Conservation (phyloP, 305 asterid genomes). For the Fraxinus latifolia region DNA sequence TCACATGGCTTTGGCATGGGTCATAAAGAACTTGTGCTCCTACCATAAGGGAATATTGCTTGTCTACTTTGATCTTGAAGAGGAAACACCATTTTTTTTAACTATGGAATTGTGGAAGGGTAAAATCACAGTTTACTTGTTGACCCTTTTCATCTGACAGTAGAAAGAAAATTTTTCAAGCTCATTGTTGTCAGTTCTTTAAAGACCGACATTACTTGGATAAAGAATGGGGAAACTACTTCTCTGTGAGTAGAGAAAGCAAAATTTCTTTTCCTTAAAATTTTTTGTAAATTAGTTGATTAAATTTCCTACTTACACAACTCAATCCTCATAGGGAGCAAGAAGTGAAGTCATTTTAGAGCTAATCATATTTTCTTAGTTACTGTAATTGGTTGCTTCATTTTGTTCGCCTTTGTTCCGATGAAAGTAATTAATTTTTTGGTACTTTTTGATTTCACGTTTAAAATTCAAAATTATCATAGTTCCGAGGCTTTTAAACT, state of each 20-base stretch:
- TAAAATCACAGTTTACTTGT: no score
- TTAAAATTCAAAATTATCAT: background rate
- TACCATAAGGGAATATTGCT: no score
- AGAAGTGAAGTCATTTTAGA: slow-evolving; percentile 59
- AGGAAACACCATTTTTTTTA: no score
- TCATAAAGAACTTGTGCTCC: no score
- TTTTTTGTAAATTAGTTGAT: background rate
- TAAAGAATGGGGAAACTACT: slow-evolving; percentile 94
- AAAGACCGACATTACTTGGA: slow-evolving; percentile 96
- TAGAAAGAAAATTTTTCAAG: no score
- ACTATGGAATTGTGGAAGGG: no score
- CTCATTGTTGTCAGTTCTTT: slow-evolving; percentile 58
- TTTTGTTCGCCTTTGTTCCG: background rate
- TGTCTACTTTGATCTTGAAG: no score
- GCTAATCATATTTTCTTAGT: slow-evolving; percentile 39
- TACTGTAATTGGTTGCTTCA: background rate
- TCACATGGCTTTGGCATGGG: no score
- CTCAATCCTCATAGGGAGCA: slow-evolving; percentile 45
- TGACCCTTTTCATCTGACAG: no score
- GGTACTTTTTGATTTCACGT: background rate
- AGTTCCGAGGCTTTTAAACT: background rate
- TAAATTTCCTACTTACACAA: slow-evolving; percentile 11
- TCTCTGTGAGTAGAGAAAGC: slow-evolving; percentile 57
- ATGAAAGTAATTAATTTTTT: background rate
- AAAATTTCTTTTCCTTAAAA: background rate